Percentiles rank a stretch among this genome's conserved stretches.
Evolutionary conservation across 768 basidiomycete species (phyloP).

Genomic region (Suillus subaureus): DNA sequence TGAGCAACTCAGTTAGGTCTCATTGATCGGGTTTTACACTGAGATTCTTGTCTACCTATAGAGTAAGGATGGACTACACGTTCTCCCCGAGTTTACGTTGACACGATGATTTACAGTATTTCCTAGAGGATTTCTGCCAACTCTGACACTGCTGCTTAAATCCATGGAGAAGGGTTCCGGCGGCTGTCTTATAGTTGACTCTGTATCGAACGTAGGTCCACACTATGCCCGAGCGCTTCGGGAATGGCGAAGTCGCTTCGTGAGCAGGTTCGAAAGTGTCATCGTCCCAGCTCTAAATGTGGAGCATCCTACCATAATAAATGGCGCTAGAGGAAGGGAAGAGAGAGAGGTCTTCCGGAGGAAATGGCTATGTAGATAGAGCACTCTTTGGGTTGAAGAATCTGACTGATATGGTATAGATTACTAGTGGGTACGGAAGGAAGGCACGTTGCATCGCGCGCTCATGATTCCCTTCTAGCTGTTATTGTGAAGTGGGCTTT

Average conservation of each 20-base stretch:
- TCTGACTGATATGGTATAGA: slow-evolving; percentile 29
- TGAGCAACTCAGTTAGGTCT: slow-evolving; percentile 26
- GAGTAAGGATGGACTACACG: slow-evolving; percentile 7
- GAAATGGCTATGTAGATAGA: slow-evolving; percentile 68
- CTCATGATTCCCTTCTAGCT: slow-evolving; percentile 37
- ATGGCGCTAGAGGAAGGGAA: slow-evolving; percentile 40
- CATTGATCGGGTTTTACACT: slow-evolving; percentile 12
- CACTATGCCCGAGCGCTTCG: slow-evolving; percentile 81
- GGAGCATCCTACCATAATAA: slow-evolving; percentile 63
- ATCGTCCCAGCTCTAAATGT: slow-evolving; percentile 60
- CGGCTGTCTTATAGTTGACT: slow-evolving; percentile 62
- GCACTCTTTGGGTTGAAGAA: slow-evolving; percentile 2
- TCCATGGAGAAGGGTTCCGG: slow-evolving; percentile 52
- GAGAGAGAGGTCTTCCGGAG: slow-evolving; percentile 76
- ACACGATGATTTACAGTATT: slow-evolving; percentile 46
- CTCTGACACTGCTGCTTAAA: slow-evolving; percentile 56
- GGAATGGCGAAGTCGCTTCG: slow-evolving; percentile 72
- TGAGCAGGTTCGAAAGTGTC: slow-evolving; percentile 54
- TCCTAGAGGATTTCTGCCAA: slow-evolving; percentile 72
- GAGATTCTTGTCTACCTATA: slow-evolving; percentile 7
- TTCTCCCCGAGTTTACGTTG: background rate
- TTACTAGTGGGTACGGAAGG: slow-evolving; percentile 43
- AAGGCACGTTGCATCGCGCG: background rate
- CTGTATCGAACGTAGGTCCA: slow-evolving; percentile 70
- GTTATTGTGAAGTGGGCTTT: slow-evolving; percentile 78